Percentiles rank a stretch among this genome's conserved stretches.
Conservation (phyloP, 2,329 filamentous ascomycete species). For the Truncatella angustata region DNA sequence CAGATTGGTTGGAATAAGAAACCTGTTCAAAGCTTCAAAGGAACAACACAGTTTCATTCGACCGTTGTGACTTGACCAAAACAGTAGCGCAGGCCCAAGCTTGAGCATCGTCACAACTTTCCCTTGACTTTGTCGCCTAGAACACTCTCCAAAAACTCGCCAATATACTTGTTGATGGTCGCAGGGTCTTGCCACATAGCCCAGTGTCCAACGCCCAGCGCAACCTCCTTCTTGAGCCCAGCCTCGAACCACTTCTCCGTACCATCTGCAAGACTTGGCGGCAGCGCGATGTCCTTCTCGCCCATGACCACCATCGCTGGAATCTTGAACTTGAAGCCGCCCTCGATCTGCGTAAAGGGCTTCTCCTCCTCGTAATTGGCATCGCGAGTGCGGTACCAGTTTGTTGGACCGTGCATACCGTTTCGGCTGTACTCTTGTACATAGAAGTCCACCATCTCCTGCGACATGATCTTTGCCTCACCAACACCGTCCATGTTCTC, state of each 20-base stretch:
- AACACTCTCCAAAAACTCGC: constrained; percentile 63
- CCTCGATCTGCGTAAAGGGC: constrained; percentile 56
- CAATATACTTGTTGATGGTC: constrained; percentile 68
- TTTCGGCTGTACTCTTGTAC: constrained; percentile 66
- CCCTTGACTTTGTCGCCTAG: constrained; percentile 33
- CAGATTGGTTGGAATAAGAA: too few relatives aligned
- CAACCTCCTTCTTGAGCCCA: constrained; percentile 64
- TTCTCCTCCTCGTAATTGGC: constrained; percentile 77
- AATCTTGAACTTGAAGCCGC: constrained; percentile 56
- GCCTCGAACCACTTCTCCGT: constrained; percentile 70
- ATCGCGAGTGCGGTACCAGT: constrained; percentile 80
- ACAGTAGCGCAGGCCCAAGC: not conserved
- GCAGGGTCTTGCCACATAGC: constrained; percentile 71
- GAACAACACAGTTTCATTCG: too few relatives aligned
- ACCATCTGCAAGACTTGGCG: constrained; percentile 64
- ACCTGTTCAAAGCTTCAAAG: too few relatives aligned
- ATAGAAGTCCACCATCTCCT: constrained; percentile 77
- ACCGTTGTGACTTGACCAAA: too few relatives aligned
- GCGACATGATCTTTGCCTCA: constrained; percentile 57
- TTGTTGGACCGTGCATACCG: constrained; percentile 76
- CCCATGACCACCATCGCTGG: constrained; percentile 77
- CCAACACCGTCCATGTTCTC: constrained; percentile 59
- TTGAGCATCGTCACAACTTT: constrained; percentile 29
- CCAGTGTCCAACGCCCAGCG: constrained; percentile 69
- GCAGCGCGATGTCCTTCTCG: constrained; percentile 68